Conservation (phyloP, 2,329 filamentous ascomycete species). For the Chaetomium sp. region DNA sequence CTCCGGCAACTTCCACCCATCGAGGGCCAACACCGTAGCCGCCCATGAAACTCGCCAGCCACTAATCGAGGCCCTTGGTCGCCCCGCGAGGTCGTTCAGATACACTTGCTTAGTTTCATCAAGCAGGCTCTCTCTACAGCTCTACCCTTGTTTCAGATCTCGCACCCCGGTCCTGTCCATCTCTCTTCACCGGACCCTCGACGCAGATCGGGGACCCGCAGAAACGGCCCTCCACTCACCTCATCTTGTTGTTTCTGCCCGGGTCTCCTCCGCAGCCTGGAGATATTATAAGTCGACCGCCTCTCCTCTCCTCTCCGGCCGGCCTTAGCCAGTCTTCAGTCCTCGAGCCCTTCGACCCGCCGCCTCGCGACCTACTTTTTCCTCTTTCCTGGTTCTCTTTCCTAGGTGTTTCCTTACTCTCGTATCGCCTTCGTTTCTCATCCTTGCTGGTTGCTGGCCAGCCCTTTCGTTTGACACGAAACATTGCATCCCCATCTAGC, state of each 20-base stretch:
- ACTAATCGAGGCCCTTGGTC: conserved; percentile 53
- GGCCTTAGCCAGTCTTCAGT: conserved; percentile 43
- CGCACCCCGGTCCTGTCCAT: conserved; percentile 35
- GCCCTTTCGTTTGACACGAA: conserved; percentile 50
- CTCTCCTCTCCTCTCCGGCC: conserved; percentile 32
- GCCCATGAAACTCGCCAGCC: conserved; percentile 49
- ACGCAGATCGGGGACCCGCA: conserved; percentile 23
- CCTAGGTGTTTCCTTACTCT: conserved; percentile 41
- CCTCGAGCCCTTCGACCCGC: conserved; percentile 37
- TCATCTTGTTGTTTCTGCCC: conserved; percentile 29
- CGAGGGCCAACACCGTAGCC: conserved; percentile 44
- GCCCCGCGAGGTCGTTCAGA: conserved; percentile 49
- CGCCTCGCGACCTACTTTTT: conserved; percentile 39
- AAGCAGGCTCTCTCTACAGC: conserved; percentile 39
- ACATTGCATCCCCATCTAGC: conserved; percentile 32
- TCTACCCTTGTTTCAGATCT: conserved; percentile 42
- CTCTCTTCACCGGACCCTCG: conserved; percentile 23
- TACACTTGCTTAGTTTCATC: conserved; percentile 56
- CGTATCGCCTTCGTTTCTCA: conserved; percentile 25
- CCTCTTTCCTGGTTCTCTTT: conserved; percentile 44
- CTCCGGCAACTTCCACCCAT: conserved; percentile 36
- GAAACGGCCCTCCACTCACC: conserved; percentile 21
- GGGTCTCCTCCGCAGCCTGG: conserved; percentile 28
- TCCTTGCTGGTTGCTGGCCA: conserved; percentile 33
- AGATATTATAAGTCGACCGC: conserved; percentile 38